Base-by-base conservation (phyloP, 2,329 filamentous ascomycete genomes). In the Monilinia fructicola region DNA sequence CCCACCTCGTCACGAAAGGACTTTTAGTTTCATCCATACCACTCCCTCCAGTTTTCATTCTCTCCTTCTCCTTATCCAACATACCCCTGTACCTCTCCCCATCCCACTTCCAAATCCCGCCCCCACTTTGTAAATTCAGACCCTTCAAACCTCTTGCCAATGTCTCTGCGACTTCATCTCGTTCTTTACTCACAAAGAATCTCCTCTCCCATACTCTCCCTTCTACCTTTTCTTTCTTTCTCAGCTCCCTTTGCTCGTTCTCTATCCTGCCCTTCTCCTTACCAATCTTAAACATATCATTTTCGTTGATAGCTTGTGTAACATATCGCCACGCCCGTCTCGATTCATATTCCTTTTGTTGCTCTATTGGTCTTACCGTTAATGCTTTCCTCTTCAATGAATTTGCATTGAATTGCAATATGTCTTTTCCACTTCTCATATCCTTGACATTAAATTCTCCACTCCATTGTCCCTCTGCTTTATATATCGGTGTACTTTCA, bases 381-480 rank as follows among this genome's bases (percentile, higher is more conserved):
- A 97, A 85, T 7, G 90, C 84, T 0, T 90, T 90, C 56, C 86
- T 85, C 23, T 82, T 79, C 21, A 81, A 78, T 26, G 80, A 78
- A 60, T 81, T 81, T 35, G 88, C 84, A 69, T 87, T 83, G 76
- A 90, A 90, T 9, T 79, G 80, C 40, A 87, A 84, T 54, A 91
- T 71, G 23, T 84, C 76, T 38, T 79, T 82, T 21, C 77, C 76
- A 71, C 83, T 83, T 68, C 81, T 80, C 74, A 83, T 83, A 71
- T 92, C 84, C 79, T 90, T 91, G 75, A 97, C 88, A 52, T 84
- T 85, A 76, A 96, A 95, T 10, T 82, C 81, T 72, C 92, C 91
- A 67, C 88, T 95, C 95, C 95, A 98, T 77, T 95, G 91, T 31
- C 95, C 95, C 38, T 93, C 88, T 46, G 89, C 84, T n/a, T 87